Percentiles rank a stretch among this genome's conserved stretches.
These are phyloP conservation scores for Naegleria fowleri DNA, from an alignment of 208 protist genomes.

Conservation along the genomic window DNA sequence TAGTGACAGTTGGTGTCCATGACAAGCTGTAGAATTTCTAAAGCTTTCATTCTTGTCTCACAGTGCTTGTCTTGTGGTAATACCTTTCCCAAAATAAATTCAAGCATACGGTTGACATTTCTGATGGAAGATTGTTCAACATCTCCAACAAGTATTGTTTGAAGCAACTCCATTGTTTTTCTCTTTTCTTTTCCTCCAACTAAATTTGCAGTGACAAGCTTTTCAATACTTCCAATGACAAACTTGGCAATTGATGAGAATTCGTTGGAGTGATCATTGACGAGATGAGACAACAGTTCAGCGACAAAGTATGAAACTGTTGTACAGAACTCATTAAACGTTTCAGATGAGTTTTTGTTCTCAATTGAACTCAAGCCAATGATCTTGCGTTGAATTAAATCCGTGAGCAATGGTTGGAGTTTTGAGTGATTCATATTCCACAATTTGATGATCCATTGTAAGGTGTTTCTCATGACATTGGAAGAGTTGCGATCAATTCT, in stretches of 20 bases:
- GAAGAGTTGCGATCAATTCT: background rate
- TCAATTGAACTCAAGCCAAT: background rate
- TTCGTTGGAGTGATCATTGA: background rate
- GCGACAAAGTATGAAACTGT: background rate
- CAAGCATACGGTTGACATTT: background rate
- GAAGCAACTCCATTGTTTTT: background rate
- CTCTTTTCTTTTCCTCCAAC: background rate
- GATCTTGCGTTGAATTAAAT: background rate
- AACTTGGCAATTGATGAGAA: background rate
- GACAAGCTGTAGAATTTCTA: background rate
- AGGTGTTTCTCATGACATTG: background rate
- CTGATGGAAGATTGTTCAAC: background rate
- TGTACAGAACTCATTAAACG: background rate
- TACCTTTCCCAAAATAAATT: background rate
- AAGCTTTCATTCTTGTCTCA: background rate
- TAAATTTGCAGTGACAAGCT: background rate
- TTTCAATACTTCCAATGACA: background rate
- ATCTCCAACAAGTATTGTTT: background rate
- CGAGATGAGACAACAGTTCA: background rate
- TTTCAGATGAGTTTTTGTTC: background rate
- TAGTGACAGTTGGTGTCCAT: background rate
- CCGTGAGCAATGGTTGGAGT: background rate
- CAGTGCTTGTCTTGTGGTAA: background rate
- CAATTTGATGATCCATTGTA: background rate
- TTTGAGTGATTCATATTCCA: background rate